Evolutionary conservation across 352 stramenopile genomes (phyloP).

Genomic region (Phytophthora kernoviae): DNA sequence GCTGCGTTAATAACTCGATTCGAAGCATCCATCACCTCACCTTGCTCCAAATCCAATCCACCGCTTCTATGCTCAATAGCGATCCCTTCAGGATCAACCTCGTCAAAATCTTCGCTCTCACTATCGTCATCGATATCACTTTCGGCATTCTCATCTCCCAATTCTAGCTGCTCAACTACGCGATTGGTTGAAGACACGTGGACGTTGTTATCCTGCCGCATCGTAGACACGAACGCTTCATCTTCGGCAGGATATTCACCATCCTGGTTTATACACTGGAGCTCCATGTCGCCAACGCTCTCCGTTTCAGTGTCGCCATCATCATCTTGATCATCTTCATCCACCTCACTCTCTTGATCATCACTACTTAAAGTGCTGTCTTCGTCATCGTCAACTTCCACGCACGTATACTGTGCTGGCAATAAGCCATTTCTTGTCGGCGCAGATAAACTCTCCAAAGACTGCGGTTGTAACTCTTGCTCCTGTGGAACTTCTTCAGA

Average conservation of each 20-base stretch:
- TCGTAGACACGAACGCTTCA: constrained; percentile 6
- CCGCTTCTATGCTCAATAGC: constrained; percentile 1
- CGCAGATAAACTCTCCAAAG: constrained; percentile 3
- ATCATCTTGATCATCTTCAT: constrained; percentile 15
- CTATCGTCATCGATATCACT: constrained; percentile 4
- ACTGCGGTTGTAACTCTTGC: constrained; percentile 1
- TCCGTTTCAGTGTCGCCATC: constrained; percentile 25
- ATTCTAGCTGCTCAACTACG: not conserved
- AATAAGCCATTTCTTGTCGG: constrained; percentile 3
- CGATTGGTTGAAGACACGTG: not conserved
- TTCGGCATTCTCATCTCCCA: constrained; percentile 5
- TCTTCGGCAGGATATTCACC: constrained; percentile 12
- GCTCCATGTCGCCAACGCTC: constrained; percentile 5
- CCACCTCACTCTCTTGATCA: constrained; percentile 19
- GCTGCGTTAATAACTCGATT: constrained; percentile 66
- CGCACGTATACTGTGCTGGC: constrained; percentile 13
- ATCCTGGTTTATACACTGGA: constrained; percentile 5
- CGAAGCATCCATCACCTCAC: constrained; percentile 41
- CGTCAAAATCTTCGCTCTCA: constrained; percentile 10
- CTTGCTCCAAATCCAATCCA: constrained; percentile 25
- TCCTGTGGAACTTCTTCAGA: constrained; percentile 2
- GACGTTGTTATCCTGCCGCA: not conserved
- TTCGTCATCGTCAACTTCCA: constrained; percentile 12
- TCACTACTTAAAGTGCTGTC: constrained; percentile 34
- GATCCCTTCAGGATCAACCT: constrained; percentile 3